Evolutionary conservation across 1,284 basidiomycete genomes (phyloP).

Genomic region (Cystobasidium sp.): DNA sequence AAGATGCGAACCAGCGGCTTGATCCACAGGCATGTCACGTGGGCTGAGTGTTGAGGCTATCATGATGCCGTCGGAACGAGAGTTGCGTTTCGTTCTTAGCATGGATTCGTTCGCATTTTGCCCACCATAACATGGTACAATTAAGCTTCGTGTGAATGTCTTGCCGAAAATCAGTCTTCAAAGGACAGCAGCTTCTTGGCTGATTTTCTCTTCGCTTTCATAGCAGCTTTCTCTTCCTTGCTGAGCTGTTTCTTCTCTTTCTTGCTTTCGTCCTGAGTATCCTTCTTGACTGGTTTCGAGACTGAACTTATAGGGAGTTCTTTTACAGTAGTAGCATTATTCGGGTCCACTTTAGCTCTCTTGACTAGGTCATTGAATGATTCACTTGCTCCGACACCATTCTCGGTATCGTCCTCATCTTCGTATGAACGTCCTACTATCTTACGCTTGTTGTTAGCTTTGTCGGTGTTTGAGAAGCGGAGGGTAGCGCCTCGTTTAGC

Average conservation of each 20-base stretch:
- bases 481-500: constrained; percentile 34
- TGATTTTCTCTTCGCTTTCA: constrained; percentile 41
- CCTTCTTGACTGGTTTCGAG: constrained; percentile 5
- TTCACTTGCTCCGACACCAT: constrained; percentile 5
- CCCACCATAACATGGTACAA: too few relatives aligned
- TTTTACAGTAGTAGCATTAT: constrained; percentile 11
- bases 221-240: constrained; percentile 44
- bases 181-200: constrained; percentile 42
- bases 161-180: constrained; percentile 7
- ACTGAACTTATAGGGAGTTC: constrained; percentile 18
- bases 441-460: constrained; percentile 31
- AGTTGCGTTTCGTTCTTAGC: too few relatives aligned
- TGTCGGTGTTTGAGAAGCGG: constrained; percentile 29
- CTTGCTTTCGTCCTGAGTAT: not conserved
- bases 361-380: constrained; percentile 38
- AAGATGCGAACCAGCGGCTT: too few relatives aligned
- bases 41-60: too few relatives aligned
- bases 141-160: not conserved
- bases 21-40: too few relatives aligned
- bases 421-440: constrained; percentile 34
- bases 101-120: too few relatives aligned
- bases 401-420: constrained; percentile 13
- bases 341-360: constrained; percentile 34
- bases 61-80: too few relatives aligned
- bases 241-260: constrained; percentile 33